These are phyloP conservation scores for Withania somnifera DNA, from an alignment of 305 asterid genomes.

Conservation along the genomic window DNA sequence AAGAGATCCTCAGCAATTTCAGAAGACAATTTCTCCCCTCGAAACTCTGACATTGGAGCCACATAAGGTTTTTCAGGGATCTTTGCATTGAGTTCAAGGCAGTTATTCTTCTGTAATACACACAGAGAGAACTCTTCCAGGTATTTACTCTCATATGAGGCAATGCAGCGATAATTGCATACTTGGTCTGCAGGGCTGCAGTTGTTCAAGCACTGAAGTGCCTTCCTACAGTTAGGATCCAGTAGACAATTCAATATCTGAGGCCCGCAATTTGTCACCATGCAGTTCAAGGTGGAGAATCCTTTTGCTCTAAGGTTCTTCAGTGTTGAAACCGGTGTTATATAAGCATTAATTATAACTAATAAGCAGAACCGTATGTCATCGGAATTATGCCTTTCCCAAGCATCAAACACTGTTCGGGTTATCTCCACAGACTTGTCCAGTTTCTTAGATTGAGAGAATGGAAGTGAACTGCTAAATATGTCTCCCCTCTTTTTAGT, in stretches of 20 bases:
- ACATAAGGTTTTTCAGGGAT: constrained; percentile 67
- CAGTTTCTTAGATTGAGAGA: constrained; percentile 32
- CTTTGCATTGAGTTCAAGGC: constrained; percentile 68
- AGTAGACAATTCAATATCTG: constrained; percentile 68
- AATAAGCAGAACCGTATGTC: constrained; percentile 77
- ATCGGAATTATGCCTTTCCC: constrained; percentile 75
- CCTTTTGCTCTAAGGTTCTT: constrained; percentile 84
- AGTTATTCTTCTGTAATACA: constrained; percentile 71
- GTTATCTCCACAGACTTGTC: constrained; percentile 45
- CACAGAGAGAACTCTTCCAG: constrained; percentile 79
- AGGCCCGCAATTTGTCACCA: constrained; percentile 68
- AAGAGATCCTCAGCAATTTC: constrained; percentile 82
- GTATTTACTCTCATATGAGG: constrained; percentile 67
- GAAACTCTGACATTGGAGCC: constrained; percentile 44
- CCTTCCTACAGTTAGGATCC: constrained; percentile 76
- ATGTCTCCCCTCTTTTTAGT: constrained; percentile 25
- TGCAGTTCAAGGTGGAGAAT: constrained; percentile 61
- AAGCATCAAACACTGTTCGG: constrained; percentile 50
- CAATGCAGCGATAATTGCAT: constrained; percentile 75
- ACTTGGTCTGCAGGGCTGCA: constrained; percentile 95
- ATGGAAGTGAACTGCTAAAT: constrained; percentile 31
- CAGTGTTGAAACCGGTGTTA: constrained; percentile 57
- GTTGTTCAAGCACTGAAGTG: constrained; percentile 76
- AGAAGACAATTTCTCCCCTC: constrained; percentile 40
- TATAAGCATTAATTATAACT: constrained; percentile 64